Percentiles rank a stretch among this genome's conserved stretches.
Evolutionary conservation across 345 rosid genomes (phyloP).

Genomic region (Populus ilicifolia): DNA sequence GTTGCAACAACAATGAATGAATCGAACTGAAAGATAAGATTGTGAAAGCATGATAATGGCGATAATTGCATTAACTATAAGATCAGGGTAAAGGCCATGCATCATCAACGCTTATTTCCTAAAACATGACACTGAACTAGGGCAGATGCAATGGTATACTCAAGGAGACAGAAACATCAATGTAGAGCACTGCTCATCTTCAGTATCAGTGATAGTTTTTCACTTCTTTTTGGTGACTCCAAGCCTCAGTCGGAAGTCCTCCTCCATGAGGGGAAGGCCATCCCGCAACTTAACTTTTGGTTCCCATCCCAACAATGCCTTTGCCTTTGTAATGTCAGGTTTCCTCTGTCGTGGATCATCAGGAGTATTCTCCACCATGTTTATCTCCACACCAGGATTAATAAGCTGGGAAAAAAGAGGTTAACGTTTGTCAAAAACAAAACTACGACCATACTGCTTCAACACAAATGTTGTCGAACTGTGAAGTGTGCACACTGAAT

Average conservation of each 20-base stretch:
- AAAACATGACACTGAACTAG: not conserved
- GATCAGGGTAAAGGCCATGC: not conserved
- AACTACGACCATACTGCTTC: not conserved
- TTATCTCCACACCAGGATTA: slow-evolving; percentile 70
- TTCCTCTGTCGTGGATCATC: slow-evolving; percentile 93
- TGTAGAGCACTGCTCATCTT: not conserved
- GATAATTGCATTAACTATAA: not conserved
- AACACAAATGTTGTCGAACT: not conserved
- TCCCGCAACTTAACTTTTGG: slow-evolving; percentile 78
- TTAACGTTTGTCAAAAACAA: not conserved
- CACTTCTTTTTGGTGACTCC: slow-evolving; percentile 47
- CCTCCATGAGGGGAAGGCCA: slow-evolving; percentile 91
- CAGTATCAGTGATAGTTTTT: not conserved
- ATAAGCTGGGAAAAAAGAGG: slow-evolving; percentile 43
- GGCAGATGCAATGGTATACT: not conserved
- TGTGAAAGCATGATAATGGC: not conserved
- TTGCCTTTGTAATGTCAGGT: slow-evolving; percentile 81
- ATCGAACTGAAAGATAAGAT: not conserved
- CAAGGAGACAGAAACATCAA: not conserved
- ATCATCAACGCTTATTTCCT: slow-evolving; percentile 7
- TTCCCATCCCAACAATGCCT: slow-evolving; percentile 86
- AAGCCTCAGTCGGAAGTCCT: slow-evolving; percentile 75
- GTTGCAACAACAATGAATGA: not conserved
- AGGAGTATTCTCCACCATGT: slow-evolving; percentile 85
- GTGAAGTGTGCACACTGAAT: not conserved